A percentile compares a stretch with the other conserved stretches of the same genome.
These are phyloP conservation scores for Hypoxylon fragiforme DNA, from an alignment of 495 filamentous ascomycete genomes.

Conservation along the genomic window DNA sequence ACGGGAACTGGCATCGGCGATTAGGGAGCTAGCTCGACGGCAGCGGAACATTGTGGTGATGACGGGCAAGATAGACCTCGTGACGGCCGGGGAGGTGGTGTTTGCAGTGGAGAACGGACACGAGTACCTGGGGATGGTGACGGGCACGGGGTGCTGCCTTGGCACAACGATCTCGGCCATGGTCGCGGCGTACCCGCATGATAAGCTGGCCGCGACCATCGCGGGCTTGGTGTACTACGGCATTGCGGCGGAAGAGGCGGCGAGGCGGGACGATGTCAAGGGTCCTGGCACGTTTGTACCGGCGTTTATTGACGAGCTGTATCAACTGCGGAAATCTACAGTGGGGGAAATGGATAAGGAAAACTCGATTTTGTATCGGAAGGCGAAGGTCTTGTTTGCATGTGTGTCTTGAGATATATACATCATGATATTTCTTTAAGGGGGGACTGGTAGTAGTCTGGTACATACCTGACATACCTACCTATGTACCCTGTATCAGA, in stretches of 20 bases:
- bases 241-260: conserved; percentile 81
- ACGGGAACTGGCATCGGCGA: conserved; percentile 61
- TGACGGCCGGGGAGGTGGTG: conserved; percentile 72
- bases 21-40: conserved; percentile 64
- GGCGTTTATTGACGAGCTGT: conserved; percentile 76
- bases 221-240: conserved; percentile 79
- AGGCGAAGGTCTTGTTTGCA: conserved; percentile 62
- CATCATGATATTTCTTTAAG: neutral
- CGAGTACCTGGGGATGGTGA: conserved; percentile 74
- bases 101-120: conserved; percentile 77
- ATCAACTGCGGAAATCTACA: conserved; percentile 54
- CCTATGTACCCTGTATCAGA: too few relatives aligned
- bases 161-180: conserved; percentile 79
- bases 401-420: too few relatives aligned
- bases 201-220: conserved; percentile 67
- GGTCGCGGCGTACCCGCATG: conserved; percentile 60
- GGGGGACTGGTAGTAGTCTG: too few relatives aligned
- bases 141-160: conserved; percentile 85
- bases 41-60: conserved; percentile 80
- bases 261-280: conserved; percentile 58
- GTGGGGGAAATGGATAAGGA: conserved; percentile 52
- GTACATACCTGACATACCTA: too few relatives aligned
- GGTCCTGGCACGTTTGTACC: conserved; percentile 90
- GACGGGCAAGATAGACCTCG: conserved; percentile 77
- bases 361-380: conserved; percentile 57